Evolutionary conservation across 2,329 filamentous ascomycete genomes (phyloP).

Genomic region (Fusarium pseudograminearum): DNA sequence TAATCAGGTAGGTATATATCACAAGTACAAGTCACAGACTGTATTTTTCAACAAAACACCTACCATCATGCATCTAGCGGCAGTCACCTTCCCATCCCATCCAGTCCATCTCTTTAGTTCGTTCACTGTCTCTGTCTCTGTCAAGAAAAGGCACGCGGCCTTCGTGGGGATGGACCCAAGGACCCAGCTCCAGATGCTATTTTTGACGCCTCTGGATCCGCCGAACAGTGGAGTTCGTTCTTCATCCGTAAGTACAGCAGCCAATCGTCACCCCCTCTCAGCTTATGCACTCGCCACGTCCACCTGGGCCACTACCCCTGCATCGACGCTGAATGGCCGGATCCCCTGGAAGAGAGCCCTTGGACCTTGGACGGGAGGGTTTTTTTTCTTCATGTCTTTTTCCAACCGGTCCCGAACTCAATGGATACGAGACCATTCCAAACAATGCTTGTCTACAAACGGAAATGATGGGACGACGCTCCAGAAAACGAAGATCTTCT

Average conservation of each 20-base stretch:
- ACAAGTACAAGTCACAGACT: slow-evolving; percentile 1
- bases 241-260: slow-evolving; percentile 18
- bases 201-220: slow-evolving; percentile 44
- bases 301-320: slow-evolving; percentile 31
- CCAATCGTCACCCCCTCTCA: slow-evolving; percentile 27
- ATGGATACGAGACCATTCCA: slow-evolving; percentile 34
- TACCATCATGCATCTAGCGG: not conserved
- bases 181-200: slow-evolving; percentile 39
- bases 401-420: slow-evolving; percentile 7
- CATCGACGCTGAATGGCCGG: slow-evolving; percentile 21
- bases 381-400: not conserved
- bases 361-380: not conserved
- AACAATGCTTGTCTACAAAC: slow-evolving; percentile 18
- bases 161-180: slow-evolving; percentile 24
- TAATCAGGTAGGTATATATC: not conserved
- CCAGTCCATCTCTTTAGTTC: not conserved
- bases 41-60: not conserved
- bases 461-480: slow-evolving; percentile 36
- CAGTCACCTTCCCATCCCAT: not conserved
- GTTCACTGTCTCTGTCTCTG: not conserved
- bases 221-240: slow-evolving; percentile 24
- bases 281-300: slow-evolving; percentile 28
- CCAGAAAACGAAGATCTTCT: slow-evolving; percentile 10
- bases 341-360: not conserved
- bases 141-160: slow-evolving; percentile 29